These are phyloP conservation scores for Gossypium gossypioides DNA, from an alignment of 441 rosid species.

Conservation along the genomic window DNA sequence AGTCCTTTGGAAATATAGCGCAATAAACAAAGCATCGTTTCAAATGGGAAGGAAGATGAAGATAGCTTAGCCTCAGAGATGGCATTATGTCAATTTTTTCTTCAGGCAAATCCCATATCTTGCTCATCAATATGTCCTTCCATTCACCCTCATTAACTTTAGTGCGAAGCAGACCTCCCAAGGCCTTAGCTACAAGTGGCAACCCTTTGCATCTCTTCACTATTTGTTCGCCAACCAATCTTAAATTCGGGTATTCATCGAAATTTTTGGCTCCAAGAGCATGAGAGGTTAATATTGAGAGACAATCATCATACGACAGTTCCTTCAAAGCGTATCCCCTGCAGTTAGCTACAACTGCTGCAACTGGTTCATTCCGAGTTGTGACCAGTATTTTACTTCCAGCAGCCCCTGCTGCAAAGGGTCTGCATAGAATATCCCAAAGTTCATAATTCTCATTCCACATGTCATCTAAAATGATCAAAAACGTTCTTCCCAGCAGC, in stretches of 20 bases:
- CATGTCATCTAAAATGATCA: conserved; percentile 20
- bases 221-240: neutral
- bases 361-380: neutral
- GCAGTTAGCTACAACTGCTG: neutral
- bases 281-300: conserved; percentile 5
- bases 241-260: neutral
- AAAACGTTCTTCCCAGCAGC: conserved; percentile 13
- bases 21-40: conserved; percentile 17
- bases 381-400: conserved; percentile 20
- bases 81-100: conserved; percentile 3
- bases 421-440: conserved; percentile 10
- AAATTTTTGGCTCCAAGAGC: conserved; percentile 1
- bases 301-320: conserved; percentile 12
- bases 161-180: conserved; percentile 12
- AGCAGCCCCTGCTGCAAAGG: conserved; percentile 10
- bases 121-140: conserved; percentile 13
- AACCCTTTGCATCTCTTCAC: conserved; percentile 9
- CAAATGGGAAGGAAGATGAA: conserved; percentile 1
- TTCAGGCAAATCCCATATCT: conserved; percentile 5
- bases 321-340: neutral
- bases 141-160: neutral
- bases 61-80: conserved; percentile 14
- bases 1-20: conserved; percentile 19
- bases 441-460: conserved; percentile 17
- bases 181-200: conserved; percentile 14